Conservation (phyloP, 1,284 basidiomycete species). For the Meira miltonrushii region DNA sequence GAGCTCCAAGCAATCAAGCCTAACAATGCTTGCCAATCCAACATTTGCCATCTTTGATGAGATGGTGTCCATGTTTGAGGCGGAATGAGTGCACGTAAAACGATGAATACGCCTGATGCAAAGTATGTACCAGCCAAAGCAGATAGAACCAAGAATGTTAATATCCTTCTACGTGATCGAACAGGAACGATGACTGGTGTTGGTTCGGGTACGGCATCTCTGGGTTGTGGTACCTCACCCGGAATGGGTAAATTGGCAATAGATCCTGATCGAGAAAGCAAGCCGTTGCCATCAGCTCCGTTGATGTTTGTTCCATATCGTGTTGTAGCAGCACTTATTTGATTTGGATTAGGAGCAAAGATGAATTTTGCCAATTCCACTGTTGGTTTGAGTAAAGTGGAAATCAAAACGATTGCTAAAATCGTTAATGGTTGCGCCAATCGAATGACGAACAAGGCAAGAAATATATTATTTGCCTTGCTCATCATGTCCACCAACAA, state of each 20-base stretch:
- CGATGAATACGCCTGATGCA: conserved; percentile 37
- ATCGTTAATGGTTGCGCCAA: conserved; percentile 26
- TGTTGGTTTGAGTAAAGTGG: conserved; percentile 21
- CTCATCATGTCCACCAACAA: too few species aligned
- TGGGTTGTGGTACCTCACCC: neutral
- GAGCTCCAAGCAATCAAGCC: conserved; percentile 38
- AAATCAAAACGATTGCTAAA: conserved; percentile 23
- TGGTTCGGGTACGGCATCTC: conserved; percentile 23
- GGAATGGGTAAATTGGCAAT: conserved; percentile 5
- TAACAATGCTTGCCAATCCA: conserved; percentile 38
- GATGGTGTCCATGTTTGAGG: conserved; percentile 39
- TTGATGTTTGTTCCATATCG: conserved; percentile 9
- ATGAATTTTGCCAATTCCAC: neutral
- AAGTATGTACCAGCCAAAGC: conserved; percentile 34
- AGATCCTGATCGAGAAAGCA: conserved; percentile 16
- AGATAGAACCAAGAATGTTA: conserved; percentile 25
- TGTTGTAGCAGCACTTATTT: conserved; percentile 10
- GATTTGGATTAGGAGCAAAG: conserved; percentile 9
- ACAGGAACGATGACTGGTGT: conserved; percentile 38
- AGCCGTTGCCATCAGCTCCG: conserved; percentile 16
- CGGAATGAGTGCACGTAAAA: conserved; percentile 43
- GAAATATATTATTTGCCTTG: neutral
- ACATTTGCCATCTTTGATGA: conserved; percentile 26
- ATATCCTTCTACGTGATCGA: conserved; percentile 30
- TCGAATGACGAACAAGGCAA: conserved; percentile 22